These are phyloP conservation scores for Primulina huaijiensis DNA, from an alignment of 257 asterid genomes.

Conservation along the genomic window DNA sequence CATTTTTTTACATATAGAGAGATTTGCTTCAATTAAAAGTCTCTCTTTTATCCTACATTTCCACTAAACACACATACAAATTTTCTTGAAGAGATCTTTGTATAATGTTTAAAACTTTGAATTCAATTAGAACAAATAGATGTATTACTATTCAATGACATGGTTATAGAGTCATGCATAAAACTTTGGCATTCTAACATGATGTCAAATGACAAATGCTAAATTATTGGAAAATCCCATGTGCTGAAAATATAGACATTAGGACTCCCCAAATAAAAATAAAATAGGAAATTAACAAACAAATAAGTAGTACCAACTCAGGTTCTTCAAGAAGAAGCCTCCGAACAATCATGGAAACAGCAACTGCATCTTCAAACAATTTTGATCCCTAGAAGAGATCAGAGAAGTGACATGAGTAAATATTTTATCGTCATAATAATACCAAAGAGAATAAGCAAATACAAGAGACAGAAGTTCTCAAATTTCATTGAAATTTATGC, in stretches of 20 bases:
- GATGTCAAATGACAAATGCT: too few relatives aligned
- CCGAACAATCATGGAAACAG: slow-evolving; percentile 75
- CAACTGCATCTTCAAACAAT: slow-evolving; percentile 68
- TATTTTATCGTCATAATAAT: neutral
- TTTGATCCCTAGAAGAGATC: slow-evolving; percentile 57
- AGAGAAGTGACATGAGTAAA: slow-evolving; percentile 12
- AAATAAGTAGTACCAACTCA: slow-evolving; percentile 52
- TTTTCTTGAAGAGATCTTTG: neutral
- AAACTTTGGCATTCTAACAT: too few relatives aligned
- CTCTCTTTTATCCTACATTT: slow-evolving; percentile 1
- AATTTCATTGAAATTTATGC: slow-evolving; percentile 11
- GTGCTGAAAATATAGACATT: neutral
- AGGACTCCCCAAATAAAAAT: slow-evolving; percentile 17
- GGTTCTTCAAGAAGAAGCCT: slow-evolving; percentile 97
- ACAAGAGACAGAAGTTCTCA: slow-evolving; percentile 8
- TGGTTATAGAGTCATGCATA: neutral
- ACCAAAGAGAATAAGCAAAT: slow-evolving; percentile 14
- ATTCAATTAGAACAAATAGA: slow-evolving; percentile 16
- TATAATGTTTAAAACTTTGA: slow-evolving; percentile 8
- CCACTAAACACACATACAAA: slow-evolving; percentile 16
- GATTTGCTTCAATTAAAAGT: neutral
- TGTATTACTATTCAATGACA: slow-evolving; percentile 10
- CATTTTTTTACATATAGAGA: neutral
- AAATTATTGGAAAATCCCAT: slow-evolving; percentile 8
- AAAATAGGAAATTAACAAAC: slow-evolving; percentile 20